These are phyloP conservation scores for Parastagonospora nodorum DNA, from an alignment of 2,329 filamentous ascomycete species.

Conservation along the genomic window DNA sequence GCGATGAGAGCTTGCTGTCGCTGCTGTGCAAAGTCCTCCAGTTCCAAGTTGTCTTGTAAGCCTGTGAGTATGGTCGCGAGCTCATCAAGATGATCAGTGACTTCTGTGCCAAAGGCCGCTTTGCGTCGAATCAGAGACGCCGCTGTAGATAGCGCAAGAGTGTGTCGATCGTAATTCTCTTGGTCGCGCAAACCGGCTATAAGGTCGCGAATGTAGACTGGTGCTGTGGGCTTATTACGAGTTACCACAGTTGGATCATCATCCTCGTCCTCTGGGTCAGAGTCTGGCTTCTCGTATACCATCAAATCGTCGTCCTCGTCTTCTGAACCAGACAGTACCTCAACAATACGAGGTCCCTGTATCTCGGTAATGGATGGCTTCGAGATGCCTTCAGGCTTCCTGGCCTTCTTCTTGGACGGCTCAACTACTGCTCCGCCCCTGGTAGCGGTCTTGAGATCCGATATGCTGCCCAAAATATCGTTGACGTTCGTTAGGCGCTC, in stretches of 20 bases:
- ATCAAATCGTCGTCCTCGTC: conserved; percentile 67
- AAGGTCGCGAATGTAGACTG: conserved; percentile 89
- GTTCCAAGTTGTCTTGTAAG: conserved; percentile 82
- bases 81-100: conserved; percentile 81
- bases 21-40: conserved; percentile 72
- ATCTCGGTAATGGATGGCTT: conserved; percentile 29
- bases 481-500: conserved; percentile 66
- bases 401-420: conserved; percentile 7
- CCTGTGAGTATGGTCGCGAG: conserved; percentile 77
- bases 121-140: conserved; percentile 85
- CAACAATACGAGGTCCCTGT: conserved; percentile 53
- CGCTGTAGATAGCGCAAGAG: conserved; percentile 76
- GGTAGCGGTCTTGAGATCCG: conserved; percentile 16
- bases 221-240: conserved; percentile 79
- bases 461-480: conserved; percentile 63
- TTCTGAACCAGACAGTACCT: conserved; percentile 57
- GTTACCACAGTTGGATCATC: conserved; percentile 88
- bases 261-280: conserved; percentile 88
- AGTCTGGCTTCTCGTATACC: conserved; percentile 83
- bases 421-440: neutral
- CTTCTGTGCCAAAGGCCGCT: conserved; percentile 83
- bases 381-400: conserved; percentile 8
- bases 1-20: conserved; percentile 82
- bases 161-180: conserved; percentile 84
- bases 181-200: conserved; percentile 77